A percentile compares a stretch with the other conserved stretches of the same genome.
These are phyloP conservation scores for Diddensiella santjacobensis DNA, from an alignment of 805 yeast genomes.

Conservation along the genomic window DNA sequence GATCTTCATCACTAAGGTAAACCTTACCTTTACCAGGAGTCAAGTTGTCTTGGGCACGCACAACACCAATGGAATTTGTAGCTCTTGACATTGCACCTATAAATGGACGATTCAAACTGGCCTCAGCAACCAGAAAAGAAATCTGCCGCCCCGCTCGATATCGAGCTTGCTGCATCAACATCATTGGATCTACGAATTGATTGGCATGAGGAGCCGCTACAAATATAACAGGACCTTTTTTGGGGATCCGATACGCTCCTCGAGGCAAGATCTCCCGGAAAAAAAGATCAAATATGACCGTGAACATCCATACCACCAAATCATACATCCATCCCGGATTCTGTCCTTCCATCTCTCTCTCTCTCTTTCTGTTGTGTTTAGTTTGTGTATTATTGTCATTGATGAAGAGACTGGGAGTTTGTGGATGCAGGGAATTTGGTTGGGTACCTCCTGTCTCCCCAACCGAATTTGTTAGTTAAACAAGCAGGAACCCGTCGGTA, in stretches of 20 bases:
- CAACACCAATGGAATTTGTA: conserved; percentile 85
- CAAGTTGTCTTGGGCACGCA: conserved; percentile 86
- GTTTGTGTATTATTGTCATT: no score
- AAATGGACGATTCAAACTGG: conserved; percentile 58
- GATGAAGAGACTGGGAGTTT: no score
- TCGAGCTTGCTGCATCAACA: conserved; percentile 78
- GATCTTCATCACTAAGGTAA: conserved; percentile 33
- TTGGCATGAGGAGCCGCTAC: conserved; percentile 99
- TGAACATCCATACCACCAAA: conserved; percentile 34
- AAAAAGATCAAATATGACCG: conserved; percentile 56
- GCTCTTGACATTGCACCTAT: conserved; percentile 75
- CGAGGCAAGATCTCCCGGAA: conserved; percentile 86
- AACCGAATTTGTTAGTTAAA: background rate
- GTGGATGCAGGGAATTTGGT: background rate
- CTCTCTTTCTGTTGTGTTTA: background rate
- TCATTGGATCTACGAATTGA: conserved; percentile 82
- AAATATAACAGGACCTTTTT: conserved; percentile 78
- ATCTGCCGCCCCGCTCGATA: conserved; percentile 63
- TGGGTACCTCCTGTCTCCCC: background rate
- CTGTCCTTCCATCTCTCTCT: background rate
- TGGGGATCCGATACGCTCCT: conserved; percentile 72
- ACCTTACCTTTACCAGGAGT: conserved; percentile 62
- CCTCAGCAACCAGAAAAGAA: conserved; percentile 81
- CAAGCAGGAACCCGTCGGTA: background rate
- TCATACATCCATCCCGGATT: conserved; percentile 28